Percentiles rank a stretch among this genome's conserved stretches.
These are phyloP conservation scores for Neocatenulostroma microsporum DNA, from an alignment of 2,329 filamentous ascomycete genomes.

Conservation along the genomic window DNA sequence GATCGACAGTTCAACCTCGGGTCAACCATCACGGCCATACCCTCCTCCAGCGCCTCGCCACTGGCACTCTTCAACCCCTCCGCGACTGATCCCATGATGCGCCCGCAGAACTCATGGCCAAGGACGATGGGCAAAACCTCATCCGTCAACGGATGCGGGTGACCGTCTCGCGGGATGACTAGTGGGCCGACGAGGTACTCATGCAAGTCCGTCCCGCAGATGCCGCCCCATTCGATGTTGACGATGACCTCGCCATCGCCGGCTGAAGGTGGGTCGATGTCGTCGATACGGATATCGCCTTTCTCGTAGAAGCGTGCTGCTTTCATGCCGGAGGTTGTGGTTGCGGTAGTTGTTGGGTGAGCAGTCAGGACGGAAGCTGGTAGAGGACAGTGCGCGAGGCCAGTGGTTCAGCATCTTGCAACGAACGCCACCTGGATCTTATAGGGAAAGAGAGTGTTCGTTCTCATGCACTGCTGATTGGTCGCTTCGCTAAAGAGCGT, in stretches of 20 bases:
- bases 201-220: constrained; percentile 22
- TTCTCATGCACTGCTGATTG: too few species aligned
- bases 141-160: constrained; percentile 13
- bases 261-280: constrained; percentile 18
- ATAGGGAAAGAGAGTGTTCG: too few species aligned
- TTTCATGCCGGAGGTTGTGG: constrained; percentile 28
- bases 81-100: constrained; percentile 6
- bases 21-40: constrained; percentile 18
- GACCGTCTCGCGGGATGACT: constrained; percentile 9
- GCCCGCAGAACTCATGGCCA: constrained; percentile 21
- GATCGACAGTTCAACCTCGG: constrained; percentile 15
- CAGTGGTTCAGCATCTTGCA: too few species aligned
- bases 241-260: constrained; percentile 16
- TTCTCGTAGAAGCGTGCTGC: constrained; percentile 21
- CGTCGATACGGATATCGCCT: constrained; percentile 22
- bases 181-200: constrained; percentile 19
- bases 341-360: too few species aligned
- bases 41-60: constrained; percentile 11
- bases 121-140: constrained; percentile 10
- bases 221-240: constrained; percentile 21
- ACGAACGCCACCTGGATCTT: too few species aligned
- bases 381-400: too few species aligned
- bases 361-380: too few species aligned
- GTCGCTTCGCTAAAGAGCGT: too few species aligned
- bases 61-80: constrained; percentile 5